Evolutionary conservation across 257 asterid species (phyloP).

Genomic region (Fraxinus excelsior): DNA sequence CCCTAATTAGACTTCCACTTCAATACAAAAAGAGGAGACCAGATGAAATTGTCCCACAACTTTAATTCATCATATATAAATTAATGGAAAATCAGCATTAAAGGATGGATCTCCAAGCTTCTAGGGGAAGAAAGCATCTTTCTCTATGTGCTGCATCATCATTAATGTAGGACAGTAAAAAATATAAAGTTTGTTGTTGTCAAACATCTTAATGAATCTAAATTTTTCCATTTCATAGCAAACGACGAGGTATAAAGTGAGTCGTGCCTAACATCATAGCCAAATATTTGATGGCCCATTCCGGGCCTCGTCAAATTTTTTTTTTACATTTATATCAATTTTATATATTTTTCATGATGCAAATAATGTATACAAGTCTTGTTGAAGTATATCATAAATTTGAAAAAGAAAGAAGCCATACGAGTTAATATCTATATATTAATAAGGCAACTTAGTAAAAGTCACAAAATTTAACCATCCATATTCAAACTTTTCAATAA

Average conservation of each 20-base stretch:
- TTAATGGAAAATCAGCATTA: background rate
- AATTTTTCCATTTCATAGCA: background rate
- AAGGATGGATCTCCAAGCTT: background rate
- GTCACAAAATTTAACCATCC: conserved; percentile 13
- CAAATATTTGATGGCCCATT: background rate
- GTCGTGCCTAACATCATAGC: background rate
- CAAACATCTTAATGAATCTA: background rate
- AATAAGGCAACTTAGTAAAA: background rate
- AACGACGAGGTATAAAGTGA: background rate
- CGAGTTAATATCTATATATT: background rate
- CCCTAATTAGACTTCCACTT: background rate
- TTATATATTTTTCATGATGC: background rate
- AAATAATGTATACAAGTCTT: background rate
- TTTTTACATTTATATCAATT: background rate
- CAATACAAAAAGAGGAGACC: background rate
- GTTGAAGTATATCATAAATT: background rate
- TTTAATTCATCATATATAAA: background rate
- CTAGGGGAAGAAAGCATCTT: background rate
- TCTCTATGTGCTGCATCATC: background rate
- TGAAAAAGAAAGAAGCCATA: background rate
- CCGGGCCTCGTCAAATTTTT: background rate
- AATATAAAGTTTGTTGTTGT: background rate
- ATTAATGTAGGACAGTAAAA: background rate
- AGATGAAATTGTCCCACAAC: background rate
- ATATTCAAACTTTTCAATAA: conserved; percentile 5